Conservation (phyloP, 2,329 filamentous ascomycete genomes). For the Cryphonectria nitschkei region DNA sequence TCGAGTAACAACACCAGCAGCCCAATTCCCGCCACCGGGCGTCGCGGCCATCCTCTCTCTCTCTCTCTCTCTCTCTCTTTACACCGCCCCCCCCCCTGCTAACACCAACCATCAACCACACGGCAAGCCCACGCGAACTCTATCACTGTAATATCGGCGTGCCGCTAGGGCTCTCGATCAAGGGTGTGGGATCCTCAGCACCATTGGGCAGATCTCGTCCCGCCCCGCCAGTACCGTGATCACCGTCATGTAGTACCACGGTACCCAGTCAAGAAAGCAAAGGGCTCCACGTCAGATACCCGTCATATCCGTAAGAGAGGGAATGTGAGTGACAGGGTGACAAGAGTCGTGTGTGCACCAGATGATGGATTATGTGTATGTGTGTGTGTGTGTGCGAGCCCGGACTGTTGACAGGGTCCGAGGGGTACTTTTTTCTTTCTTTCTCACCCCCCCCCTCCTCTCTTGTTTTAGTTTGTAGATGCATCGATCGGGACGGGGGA, state of each 20-base stretch:
- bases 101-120: background rate
- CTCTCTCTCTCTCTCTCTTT: no score
- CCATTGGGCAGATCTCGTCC: background rate
- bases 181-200: background rate
- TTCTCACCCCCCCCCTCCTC: no score
- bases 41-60: no score
- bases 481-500: background rate
- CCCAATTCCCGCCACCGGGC: no score
- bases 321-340: no score
- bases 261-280: background rate
- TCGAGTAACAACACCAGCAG: background rate
- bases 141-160: background rate
- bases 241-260: background rate
- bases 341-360: background rate
- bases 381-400: background rate
- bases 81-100: no score
- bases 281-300: no score
- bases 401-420: background rate
- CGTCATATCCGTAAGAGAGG: no score
- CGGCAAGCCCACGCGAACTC: slow-evolving; percentile 4
- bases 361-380: background rate
- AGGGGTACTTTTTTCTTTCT: background rate
- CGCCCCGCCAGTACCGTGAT: background rate
- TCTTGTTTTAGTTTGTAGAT: background rate
- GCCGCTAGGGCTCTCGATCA: background rate